Base-by-base conservation (phyloP, 2,329 filamentous ascomycete species). In the Colletotrichum sojae region DNA sequence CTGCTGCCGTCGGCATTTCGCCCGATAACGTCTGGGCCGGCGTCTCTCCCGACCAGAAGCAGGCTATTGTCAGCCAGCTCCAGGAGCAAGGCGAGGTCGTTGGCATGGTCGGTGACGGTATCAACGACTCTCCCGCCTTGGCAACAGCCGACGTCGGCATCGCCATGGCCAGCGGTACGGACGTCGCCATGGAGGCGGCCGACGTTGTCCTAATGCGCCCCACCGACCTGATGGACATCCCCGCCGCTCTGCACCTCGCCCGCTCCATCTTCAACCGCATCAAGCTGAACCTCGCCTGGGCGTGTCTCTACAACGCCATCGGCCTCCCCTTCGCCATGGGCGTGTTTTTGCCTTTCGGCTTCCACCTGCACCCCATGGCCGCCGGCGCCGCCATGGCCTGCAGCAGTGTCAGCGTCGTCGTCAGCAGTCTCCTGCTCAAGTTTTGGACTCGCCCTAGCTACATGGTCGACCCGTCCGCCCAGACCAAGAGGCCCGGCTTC, bases 281-380 rank as follows among this genome's bases (percentile, higher is more conserved):
- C 85, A 97, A 97, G 84, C 81, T 97, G 73, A 99, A 99, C 80
- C 87, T 99, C 3, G 85, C 91, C 2, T 98, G 96, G 93, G 95
- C 95, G 0, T 98, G 94, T 79, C 83, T 94, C 71, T 99, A 99
- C 87, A 99, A 99, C 79, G 71, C 94, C 56, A 83, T 98, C 70
- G 96, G 96, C 1, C 86, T 99, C 15, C 96, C 96, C 2, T 97
- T 99, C 75, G 96, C 96, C 54, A 98, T 98, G 96, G 96, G 96
- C 25, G 83, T 98, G 75, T 97, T 98, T 84, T 84, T 99, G 5
- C 95, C 96, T 1, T 90, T 97, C 73, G 96, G 95, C 39, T 89
- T 93, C 70, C 91, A 94, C 75, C 85, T 98, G 72, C 96, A 97
- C 73, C 95, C 96, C 25, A 95, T 98, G 91, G 94, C 95, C 57